Base-by-base conservation (phyloP, 169 alveolate species). In the Babesia divergens region DNA sequence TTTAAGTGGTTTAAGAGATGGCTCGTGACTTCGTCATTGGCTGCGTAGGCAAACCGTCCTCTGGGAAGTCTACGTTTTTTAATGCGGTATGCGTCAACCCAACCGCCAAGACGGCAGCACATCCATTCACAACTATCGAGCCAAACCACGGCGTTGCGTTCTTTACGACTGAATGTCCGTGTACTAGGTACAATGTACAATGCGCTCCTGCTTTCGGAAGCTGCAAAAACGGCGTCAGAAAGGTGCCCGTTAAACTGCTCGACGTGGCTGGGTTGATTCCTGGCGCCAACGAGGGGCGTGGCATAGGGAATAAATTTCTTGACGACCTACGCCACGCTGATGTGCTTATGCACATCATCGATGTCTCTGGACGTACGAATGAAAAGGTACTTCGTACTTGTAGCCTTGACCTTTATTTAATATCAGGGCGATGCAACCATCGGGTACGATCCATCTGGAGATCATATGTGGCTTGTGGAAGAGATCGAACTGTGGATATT, bases 241-340 rank as follows among this genome's bases (percentile, higher is more conserved):
- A 88, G 64, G 97, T 96, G 29, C 93, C 98, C 29, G 99, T 99
- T 13, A 90, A 96, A 20, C 92, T 97, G 42, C 91, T 94, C 58
- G 99, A 97, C 82, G 97, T 97, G 49, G 99, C 99, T 4, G 99
- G 99, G 14, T 88, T 97, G 28, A 99, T 97, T 11, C 97, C 95
- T 38, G 98, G 98, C 49, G 99, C 99, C 8, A 94, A 93, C 52
- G 92, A 93, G 51, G 99, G 99, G 26, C 98, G 95, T 80, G 99
- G 99, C 6, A 96, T 97, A 42, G 99, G 99, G 52, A 96, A 96
- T 76, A 98, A 95, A 34, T 97, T 97, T 87, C 90, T 97, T 40
- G 92, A 98, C 18, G 95, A 97, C 79, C 95, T 97, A 43, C 92
- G 92, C 64, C 98, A 97, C 35, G 96, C 92, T 6, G 99, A 97